Evolutionary conservation across 371 early-diverging fungal species (phyloP), one percentile per base, ranked within the genome.

Genomic region (Phascolomyces articulosus): DNA sequence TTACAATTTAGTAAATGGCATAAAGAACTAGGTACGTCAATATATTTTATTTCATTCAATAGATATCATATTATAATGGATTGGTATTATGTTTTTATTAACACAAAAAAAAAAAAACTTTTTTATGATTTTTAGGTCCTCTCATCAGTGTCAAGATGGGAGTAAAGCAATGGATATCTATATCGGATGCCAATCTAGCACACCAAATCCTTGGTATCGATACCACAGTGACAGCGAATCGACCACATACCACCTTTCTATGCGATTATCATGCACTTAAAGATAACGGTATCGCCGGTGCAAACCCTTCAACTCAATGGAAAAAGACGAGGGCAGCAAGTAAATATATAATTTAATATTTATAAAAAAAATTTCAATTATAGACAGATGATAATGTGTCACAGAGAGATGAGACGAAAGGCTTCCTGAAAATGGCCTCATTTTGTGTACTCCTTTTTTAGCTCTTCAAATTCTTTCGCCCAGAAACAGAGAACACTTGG

Each of bases 91-190:
- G n/a, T n/a, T n/a, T n/a, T n/a, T n/a, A n/a, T n/a, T n/a, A n/a
- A n/a, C n/a, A n/a, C n/a, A n/a, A n/a, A 9, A 34, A 34, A 20
- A 24, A 24, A 51, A 1, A 23, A 1, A 23, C 24, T 7, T 24
- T 2, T 47, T 4, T 20, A 47, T 47, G 11, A n/a, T 20, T 20
- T 47, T 4, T 23, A 55, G 56, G 56, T 2, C 67, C 71, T 9
- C 61, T 71, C 18, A 55, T 66, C 27, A 40, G 48, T 3, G 23
- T 71, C 48, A 11, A 57, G 13, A 66, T 71, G 66, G 71, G 71
- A 51, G 67, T 66, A n/a, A 55, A 64, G 28, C 21, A 26, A 7
- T 71, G 67, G 67, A 40, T 71, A 9, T 40, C 60, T 7, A 67
- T 71, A 40, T 34, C 57, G 6, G 71, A 71, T 28, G 61, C 64